Evolutionary conservation across 2,329 filamentous ascomycete genomes (phyloP).

Genomic region (Fusarium sp.): DNA sequence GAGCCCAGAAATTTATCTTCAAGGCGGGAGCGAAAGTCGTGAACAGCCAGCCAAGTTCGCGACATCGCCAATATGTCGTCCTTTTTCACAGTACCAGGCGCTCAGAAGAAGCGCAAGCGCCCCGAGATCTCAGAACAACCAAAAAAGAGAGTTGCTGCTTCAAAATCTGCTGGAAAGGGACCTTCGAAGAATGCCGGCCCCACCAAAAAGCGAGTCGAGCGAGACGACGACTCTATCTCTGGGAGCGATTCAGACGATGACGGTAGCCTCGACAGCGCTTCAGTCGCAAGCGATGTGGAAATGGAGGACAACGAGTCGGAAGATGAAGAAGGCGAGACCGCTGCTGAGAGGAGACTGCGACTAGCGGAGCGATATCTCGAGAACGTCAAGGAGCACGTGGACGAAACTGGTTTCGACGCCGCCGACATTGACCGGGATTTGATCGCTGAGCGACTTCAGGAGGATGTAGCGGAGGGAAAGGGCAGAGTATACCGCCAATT

Average conservation of each 20-base stretch:
- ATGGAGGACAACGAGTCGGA: slow-evolving; percentile 66
- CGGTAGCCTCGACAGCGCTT: slow-evolving; percentile 56
- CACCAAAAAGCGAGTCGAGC: slow-evolving; percentile 62
- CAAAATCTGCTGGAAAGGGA: slow-evolving; percentile 58
- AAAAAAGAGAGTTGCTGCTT: slow-evolving; percentile 69
- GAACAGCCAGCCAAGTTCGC: slow-evolving; percentile 45
- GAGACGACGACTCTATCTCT: slow-evolving; percentile 81
- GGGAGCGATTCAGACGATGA: slow-evolving; percentile 82
- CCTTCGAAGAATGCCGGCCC: slow-evolving; percentile 55
- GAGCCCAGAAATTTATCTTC: slow-evolving; percentile 48
- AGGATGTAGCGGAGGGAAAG: slow-evolving; percentile 93
- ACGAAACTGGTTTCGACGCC: slow-evolving; percentile 88
- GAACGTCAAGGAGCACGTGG: slow-evolving; percentile 85
- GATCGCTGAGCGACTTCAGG: slow-evolving; percentile 88
- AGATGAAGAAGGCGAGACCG: slow-evolving; percentile 87
- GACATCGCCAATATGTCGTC: slow-evolving; percentile 78
- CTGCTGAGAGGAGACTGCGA: slow-evolving; percentile 85
- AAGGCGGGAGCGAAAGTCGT: slow-evolving; percentile 48
- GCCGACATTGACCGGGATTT: slow-evolving; percentile 92
- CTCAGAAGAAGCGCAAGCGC: slow-evolving; percentile 92
- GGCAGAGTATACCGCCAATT: slow-evolving; percentile 88
- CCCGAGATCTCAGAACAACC: slow-evolving; percentile 64
- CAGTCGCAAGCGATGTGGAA: slow-evolving; percentile 62
- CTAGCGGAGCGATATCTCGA: slow-evolving; percentile 94
- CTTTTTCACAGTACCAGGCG: slow-evolving; percentile 91